These are phyloP conservation scores for Candida coquimbonensis DNA, from an alignment of 805 yeast species.

Conservation along the genomic window DNA sequence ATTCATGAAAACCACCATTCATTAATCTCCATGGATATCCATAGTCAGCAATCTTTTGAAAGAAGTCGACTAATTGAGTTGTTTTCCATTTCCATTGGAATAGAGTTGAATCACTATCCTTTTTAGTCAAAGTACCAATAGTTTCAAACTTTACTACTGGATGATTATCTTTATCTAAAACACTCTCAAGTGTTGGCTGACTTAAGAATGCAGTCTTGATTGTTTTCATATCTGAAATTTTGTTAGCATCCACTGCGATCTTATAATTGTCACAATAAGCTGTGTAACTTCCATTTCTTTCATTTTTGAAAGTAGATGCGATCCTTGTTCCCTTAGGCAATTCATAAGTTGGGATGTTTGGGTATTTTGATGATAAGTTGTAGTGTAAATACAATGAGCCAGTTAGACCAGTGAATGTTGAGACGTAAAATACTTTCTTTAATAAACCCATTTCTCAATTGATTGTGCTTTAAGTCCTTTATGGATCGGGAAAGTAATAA, in stretches of 20 bases:
- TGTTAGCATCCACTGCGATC: slow-evolving; percentile 4
- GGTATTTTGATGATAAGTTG: slow-evolving; percentile 10
- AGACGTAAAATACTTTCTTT: slow-evolving; percentile 9
- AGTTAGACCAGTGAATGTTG: slow-evolving; percentile 7
- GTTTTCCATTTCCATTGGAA: slow-evolving; percentile 4
- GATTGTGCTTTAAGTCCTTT: too few relatives aligned
- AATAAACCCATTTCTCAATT: slow-evolving; percentile 3
- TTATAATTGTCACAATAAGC: slow-evolving; percentile 19
- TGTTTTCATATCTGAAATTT: not conserved
- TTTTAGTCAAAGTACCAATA: not conserved
- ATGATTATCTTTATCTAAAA: not conserved
- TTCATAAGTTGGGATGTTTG: slow-evolving; percentile 15
- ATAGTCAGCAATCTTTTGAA: slow-evolving; percentile 14
- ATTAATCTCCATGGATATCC: slow-evolving; percentile 24
- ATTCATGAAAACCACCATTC: slow-evolving; percentile 21
- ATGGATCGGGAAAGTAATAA: too few relatives aligned
- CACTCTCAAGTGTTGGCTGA: not conserved
- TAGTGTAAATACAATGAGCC: slow-evolving; percentile 15
- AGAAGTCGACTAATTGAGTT: slow-evolving; percentile 2
- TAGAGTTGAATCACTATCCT: slow-evolving; percentile 1
- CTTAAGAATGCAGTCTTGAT: not conserved
- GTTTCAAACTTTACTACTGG: not conserved
- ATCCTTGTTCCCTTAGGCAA: slow-evolving; percentile 13
- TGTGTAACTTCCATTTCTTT: slow-evolving; percentile 5
- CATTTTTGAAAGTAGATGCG: slow-evolving; percentile 4